Evolutionary conservation across 2,329 filamentous ascomycete genomes (phyloP), one percentile per base, ranked within the genome.

Genomic region (Sphaerulina populicola): DNA sequence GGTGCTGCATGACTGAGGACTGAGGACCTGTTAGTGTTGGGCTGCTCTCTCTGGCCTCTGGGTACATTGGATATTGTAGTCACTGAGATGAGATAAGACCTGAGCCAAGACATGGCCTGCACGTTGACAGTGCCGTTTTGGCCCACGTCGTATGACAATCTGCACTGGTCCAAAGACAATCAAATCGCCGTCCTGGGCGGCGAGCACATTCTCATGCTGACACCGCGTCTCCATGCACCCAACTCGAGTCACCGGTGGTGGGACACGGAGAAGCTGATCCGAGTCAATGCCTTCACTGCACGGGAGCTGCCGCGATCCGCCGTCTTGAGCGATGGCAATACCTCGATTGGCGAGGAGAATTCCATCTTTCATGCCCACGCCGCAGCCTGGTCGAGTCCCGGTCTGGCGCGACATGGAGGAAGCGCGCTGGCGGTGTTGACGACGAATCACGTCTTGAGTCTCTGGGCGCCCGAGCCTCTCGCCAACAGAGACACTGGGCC

Each of bases 151-250:
- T 64, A 71, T 23, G 68, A 77, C 57, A 77, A 75, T 44, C 64
- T 82, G n/a, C 69, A 73, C 46, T 83, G 80, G 78, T 82, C 79
- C 6, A 64, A 70, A 36, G 78, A 82, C 57, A 76, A 77, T 41
- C 74, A 77, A 44, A 70, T 83, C 40, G 79, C 78, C 6, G 65
- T 82, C 42, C 77, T 76, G 11, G 74, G 74, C 9, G 75, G 77
- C 46, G 78, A 82, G 59, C 68, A 72, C 54, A 71, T 81, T 14
- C 71, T 78, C 38, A 68, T 82, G 36, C 61, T 81, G n/a, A 54
- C 58, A 2, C 62, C 63, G 23, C 54, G 55, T 7, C 51, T 60
- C 14, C 59, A 65, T 42, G 59, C 65, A 30, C 41, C 29, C 9
- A 18, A 35, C 23, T 36, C 41, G 6, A 29, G 48, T 15, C 21